A percentile compares a stretch with the other conserved stretches of the same genome.
Conservation (phyloP, 768 basidiomycete species). For the Lanmaoa pseudosensibilis region DNA sequence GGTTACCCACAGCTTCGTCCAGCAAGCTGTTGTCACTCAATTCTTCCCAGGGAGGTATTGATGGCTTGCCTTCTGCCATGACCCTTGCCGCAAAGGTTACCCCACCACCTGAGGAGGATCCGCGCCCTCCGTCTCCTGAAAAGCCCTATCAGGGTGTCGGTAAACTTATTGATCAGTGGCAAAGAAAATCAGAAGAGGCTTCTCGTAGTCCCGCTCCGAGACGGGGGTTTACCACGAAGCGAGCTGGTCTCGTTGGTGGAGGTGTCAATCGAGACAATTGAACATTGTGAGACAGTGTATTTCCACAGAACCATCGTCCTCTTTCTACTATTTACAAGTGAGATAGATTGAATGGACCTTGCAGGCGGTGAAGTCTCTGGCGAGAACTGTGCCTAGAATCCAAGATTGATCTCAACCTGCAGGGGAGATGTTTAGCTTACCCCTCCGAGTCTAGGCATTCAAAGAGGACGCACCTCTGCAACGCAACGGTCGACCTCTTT, state of each 20-base stretch:
- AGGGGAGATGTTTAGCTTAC: not conserved
- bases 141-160: constrained; percentile 81
- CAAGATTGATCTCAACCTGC: constrained; percentile 15
- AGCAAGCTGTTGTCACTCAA: constrained; percentile 20
- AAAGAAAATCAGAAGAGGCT: constrained; percentile 68
- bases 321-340: constrained; percentile 13
- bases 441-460: not conserved
- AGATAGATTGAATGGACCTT: not conserved
- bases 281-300: constrained; percentile 12
- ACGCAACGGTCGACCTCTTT: constrained; percentile 5
- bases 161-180: constrained; percentile 86
- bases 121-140: constrained; percentile 67
- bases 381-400: not conserved
- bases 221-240: constrained; percentile 43
- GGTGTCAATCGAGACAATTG: constrained; percentile 21
- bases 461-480: constrained; percentile 1
- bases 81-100: constrained; percentile 8
- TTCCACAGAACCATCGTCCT: not conserved
- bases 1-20: constrained; percentile 15
- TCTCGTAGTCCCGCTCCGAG: constrained; percentile 35
- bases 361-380: not conserved
- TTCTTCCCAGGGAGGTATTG: constrained; percentile 21
- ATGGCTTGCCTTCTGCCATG: constrained; percentile 24
- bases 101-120: constrained; percentile 25
- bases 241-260: constrained; percentile 36